phyloP scores from a whole-genome alignment of 139 green algal genomes.

The Chlorella sp. region DNA sequence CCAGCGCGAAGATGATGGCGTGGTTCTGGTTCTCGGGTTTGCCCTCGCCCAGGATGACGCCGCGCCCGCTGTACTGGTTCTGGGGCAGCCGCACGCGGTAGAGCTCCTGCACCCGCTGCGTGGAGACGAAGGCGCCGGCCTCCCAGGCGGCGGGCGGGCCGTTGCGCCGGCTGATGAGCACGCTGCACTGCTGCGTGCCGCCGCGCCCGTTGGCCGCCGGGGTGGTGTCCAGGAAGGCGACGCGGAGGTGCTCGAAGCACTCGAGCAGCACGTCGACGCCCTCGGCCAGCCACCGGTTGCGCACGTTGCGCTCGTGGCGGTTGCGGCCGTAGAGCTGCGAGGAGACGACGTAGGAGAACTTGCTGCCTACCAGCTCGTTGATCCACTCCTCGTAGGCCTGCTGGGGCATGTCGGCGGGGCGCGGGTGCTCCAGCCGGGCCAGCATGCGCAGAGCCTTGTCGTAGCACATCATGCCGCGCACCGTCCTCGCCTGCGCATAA shows the following conservation, averaged over 20 bases:
- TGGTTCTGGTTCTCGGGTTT: conserved; percentile 94
- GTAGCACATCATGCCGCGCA: conserved; percentile 72
- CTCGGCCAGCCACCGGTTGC: conserved; percentile 20
- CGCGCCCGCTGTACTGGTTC: conserved; percentile 38
- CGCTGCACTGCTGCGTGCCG: conserved; percentile 2
- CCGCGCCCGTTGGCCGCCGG: conserved; percentile 1
- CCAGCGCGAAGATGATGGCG: conserved; percentile 71
- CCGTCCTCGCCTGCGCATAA: conserved; percentile 44
- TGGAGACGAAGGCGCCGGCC: conserved; percentile 36
- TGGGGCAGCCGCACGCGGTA: conserved; percentile 33
- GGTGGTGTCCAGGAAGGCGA: conserved; percentile 23
- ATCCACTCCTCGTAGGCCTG: conserved; percentile 19
- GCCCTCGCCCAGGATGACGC: conserved; percentile 75
- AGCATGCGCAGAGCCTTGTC: conserved; percentile 50
- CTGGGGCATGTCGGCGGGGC: conserved; percentile 21
- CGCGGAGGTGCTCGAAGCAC: conserved; percentile 10
- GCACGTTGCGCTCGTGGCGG: conserved; percentile 23
- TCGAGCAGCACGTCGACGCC: conserved; percentile 21
- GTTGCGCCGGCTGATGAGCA: conserved; percentile 20
- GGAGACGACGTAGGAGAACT: conserved; percentile 72
- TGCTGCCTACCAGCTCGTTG: conserved; percentile 23
- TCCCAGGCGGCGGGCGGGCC: conserved; percentile 56
- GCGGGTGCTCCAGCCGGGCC: conserved; percentile 29
- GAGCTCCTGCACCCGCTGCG: conserved; percentile 20
- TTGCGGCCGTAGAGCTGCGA: conserved; percentile 36